Percentiles rank a stretch among this genome's conserved stretches.
These are phyloP conservation scores for Vitis rotundifolia DNA, from an alignment of 164 flowering plant genomes.

Conservation along the genomic window DNA sequence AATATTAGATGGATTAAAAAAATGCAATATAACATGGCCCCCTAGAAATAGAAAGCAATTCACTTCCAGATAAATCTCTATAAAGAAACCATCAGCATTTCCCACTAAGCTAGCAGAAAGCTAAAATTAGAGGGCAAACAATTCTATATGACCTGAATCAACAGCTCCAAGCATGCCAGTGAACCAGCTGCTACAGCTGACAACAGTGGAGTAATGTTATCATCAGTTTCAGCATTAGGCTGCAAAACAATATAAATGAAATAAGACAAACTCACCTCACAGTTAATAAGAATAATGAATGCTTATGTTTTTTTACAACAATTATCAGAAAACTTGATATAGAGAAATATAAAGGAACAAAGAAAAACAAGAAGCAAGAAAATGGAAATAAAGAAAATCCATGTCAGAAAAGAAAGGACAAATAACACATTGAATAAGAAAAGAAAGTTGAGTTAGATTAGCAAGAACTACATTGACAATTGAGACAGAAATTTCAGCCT, in stretches of 20 bases:
- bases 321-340: no score
- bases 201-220: constrained; percentile 73
- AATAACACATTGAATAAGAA: no score
- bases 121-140: constrained; percentile 1
- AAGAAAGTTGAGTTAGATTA: no score
- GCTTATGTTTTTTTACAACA: no score
- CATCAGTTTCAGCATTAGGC: constrained; percentile 95
- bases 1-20: not conserved
- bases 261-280: not conserved
- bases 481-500: no score
- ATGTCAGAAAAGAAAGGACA: no score
- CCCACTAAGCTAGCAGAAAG: not conserved
- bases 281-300: not conserved
- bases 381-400: no score
- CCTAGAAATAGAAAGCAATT: not conserved
- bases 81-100: not conserved
- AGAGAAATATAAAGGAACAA: no score
- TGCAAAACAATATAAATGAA: constrained; percentile 36
- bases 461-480: no score
- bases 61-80: not conserved
- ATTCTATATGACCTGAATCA: constrained; percentile 66
- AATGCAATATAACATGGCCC: not conserved
- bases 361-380: no score
- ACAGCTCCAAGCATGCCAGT: constrained; percentile 67
- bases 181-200: constrained; percentile 94